Base-by-base conservation (phyloP, 2,329 filamentous ascomycete species). In the Celoporthe dispersa region DNA sequence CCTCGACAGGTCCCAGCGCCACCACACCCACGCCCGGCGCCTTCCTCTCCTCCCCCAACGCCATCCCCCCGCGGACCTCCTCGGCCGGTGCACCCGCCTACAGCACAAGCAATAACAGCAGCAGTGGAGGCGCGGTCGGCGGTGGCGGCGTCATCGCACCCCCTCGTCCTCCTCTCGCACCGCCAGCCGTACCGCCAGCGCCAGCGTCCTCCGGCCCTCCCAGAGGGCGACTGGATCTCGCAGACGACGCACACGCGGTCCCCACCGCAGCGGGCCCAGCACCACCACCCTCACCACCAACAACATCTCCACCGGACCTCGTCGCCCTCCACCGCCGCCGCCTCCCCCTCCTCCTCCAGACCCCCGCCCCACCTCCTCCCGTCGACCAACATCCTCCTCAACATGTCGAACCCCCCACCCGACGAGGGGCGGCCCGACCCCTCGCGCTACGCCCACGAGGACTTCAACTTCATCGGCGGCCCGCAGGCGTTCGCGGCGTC, bases 51-150 rank as follows among this genome's bases (percentile, higher is more conserved):
- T 87, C 86, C n/a, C 90, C 90, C 67, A 90, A 88, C 78, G 84
- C 86, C 51, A 93, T 94, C 68, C 92, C 92, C 28, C 90, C 90
- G 3, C 87, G 92, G 73, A 93, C 90, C 61, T 94, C 92, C 68
- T 92, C 91, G 1, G 89, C 87, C 69, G 84, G 85, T 73, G 83
- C 85, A 72, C 79, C 79, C 44, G 72, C 75, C 44, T 75, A 39
- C 39, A 71, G 75, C 77, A 61, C 82, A 79, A 60, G 64, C 65
- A 63, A 39, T 53, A 12, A n/a, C 28, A 7, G 37, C 44, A 48
- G 44, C 44, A 48, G 44, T n/a, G 44, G 44, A 6, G 44, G 44
- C 44, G 44, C 22, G 6, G 44, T n/a, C 7, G 19, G 44, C 44
- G 4, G 44, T 22, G 19, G 44, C 44, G 22, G 44, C 44, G 44